Conservation (phyloP, 2,329 filamentous ascomycete genomes). For the Verticillium klebahnii region DNA sequence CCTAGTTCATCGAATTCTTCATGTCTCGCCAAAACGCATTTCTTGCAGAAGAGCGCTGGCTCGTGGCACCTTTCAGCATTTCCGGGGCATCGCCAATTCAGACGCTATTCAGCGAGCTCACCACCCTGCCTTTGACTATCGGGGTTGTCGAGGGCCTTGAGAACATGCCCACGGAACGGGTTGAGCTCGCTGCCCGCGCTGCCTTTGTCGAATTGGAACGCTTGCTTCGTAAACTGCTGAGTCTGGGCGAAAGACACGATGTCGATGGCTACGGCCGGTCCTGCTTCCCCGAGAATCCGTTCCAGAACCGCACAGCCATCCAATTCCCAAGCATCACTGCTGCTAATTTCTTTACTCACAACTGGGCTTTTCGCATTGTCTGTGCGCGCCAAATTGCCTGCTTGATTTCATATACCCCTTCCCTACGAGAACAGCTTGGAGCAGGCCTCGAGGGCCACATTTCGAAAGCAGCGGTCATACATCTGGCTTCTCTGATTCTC, state of each 20-base stretch:
- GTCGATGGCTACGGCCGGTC: neutral
- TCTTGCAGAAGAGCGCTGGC: constrained; percentile 23
- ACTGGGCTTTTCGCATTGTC: constrained; percentile 31
- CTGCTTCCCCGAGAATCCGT: neutral
- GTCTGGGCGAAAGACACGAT: constrained; percentile 8
- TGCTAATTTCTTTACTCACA: constrained; percentile 31
- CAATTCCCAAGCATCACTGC: constrained; percentile 28
- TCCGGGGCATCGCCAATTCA: constrained; percentile 24
- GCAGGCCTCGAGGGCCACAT: constrained; percentile 18
- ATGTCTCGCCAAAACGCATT: constrained; percentile 23
- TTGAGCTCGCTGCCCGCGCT: neutral
- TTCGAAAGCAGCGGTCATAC: constrained; percentile 7
- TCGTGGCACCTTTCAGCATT: constrained; percentile 21
- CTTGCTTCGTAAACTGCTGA: neutral
- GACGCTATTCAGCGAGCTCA: constrained; percentile 22
- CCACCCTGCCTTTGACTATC: constrained; percentile 22
- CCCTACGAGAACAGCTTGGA: neutral
- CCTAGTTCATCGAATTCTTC: constrained; percentile 25
- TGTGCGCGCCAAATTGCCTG: constrained; percentile 24
- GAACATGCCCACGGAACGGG: neutral
- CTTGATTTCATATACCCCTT: constrained; percentile 1
- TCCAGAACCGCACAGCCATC: constrained; percentile 6
- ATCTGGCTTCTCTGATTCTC: neutral
- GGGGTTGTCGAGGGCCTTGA: constrained; percentile 14
- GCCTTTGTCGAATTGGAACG: neutral